Evolutionary conservation across 805 yeast genomes (phyloP).

Genomic region (Myxozyma neotropica): DNA sequence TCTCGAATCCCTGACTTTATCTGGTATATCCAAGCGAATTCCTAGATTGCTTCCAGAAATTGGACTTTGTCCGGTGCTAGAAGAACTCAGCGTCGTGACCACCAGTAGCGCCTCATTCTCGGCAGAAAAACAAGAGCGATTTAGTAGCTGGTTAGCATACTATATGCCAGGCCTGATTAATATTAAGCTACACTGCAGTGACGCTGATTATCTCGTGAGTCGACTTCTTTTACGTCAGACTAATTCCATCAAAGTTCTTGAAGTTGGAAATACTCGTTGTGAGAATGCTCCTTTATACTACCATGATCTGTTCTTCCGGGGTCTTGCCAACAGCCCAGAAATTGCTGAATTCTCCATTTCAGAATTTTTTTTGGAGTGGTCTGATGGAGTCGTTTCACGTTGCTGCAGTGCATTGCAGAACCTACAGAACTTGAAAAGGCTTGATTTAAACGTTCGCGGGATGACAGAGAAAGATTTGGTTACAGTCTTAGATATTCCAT

Average conservation of each 20-base stretch:
- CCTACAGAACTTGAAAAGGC: background rate
- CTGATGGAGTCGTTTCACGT: background rate
- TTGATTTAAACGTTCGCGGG: slow-evolving; percentile 7
- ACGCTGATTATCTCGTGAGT: slow-evolving; percentile 6
- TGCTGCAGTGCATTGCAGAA: slow-evolving; percentile 3
- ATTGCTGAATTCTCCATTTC: background rate
- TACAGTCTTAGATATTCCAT: background rate
- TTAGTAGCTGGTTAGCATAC: slow-evolving; percentile 7
- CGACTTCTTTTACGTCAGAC: background rate
- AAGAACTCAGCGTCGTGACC: slow-evolving; percentile 1
- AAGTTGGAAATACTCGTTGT: background rate
- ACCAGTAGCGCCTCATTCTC: slow-evolving; percentile 7
- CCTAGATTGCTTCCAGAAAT: background rate
- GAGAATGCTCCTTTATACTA: slow-evolving; percentile 3
- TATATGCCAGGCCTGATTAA: slow-evolving; percentile 1
- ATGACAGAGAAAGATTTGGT: background rate
- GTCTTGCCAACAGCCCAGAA: slow-evolving; percentile 6
- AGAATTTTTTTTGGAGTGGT: slow-evolving; percentile 1
- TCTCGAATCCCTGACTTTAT: slow-evolving; percentile 4
- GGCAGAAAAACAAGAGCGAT: background rate
- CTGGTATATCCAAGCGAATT: slow-evolving; percentile 7
- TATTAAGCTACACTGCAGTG: slow-evolving; percentile 1
- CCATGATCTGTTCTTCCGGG: slow-evolving; percentile 12
- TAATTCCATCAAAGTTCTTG: slow-evolving; percentile 1
- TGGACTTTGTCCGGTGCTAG: slow-evolving; percentile 9